Conservation (phyloP, 2,329 filamentous ascomycete genomes). For the Exserohilum rostratum region DNA sequence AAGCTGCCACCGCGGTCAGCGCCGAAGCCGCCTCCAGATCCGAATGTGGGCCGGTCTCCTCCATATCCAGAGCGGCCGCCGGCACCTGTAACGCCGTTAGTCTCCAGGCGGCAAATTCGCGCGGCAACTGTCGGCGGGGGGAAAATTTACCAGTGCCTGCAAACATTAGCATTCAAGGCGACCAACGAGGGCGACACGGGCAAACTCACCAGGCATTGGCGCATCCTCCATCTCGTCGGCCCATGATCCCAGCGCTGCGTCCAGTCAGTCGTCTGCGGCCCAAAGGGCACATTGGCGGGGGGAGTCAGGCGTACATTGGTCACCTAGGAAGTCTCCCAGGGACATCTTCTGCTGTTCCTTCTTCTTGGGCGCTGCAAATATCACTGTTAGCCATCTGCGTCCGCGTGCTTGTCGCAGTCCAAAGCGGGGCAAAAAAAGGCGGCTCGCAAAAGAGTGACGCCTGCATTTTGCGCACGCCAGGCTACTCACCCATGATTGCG, state of each 20-base stretch:
- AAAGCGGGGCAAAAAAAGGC: slow-evolving; percentile 36
- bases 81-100: slow-evolving; percentile 43
- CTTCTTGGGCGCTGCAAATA: slow-evolving; percentile 79
- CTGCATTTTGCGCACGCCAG: slow-evolving; percentile 33
- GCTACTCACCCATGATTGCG: slow-evolving; percentile 65
- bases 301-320: slow-evolving; percentile 72
- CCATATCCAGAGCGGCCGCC: slow-evolving; percentile 54
- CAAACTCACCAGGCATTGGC: slow-evolving; percentile 70
- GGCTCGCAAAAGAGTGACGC: slow-evolving; percentile 22
- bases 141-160: slow-evolving; percentile 40
- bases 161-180: slow-evolving; percentile 27
- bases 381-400: slow-evolving; percentile 52
- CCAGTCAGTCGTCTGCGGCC: slow-evolving; percentile 35
- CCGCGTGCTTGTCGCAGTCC: slow-evolving; percentile 18
- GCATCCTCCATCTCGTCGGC: slow-evolving; percentile 97
- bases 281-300: slow-evolving; percentile 24
- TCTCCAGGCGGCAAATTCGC: slow-evolving; percentile 6
- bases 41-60: slow-evolving; percentile 57
- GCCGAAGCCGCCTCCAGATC: slow-evolving; percentile 48
- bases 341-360: slow-evolving; percentile 96
- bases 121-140: slow-evolving; percentile 7
- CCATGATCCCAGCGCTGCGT: slow-evolving; percentile 82
- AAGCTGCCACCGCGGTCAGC: slow-evolving; percentile 47
- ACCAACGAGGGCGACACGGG: slow-evolving; percentile 20
- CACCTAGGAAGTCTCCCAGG: slow-evolving; percentile 92